phyloP scores from a whole-genome alignment of 2,329 filamentous ascomycete species.

The Fusarium citri region DNA sequence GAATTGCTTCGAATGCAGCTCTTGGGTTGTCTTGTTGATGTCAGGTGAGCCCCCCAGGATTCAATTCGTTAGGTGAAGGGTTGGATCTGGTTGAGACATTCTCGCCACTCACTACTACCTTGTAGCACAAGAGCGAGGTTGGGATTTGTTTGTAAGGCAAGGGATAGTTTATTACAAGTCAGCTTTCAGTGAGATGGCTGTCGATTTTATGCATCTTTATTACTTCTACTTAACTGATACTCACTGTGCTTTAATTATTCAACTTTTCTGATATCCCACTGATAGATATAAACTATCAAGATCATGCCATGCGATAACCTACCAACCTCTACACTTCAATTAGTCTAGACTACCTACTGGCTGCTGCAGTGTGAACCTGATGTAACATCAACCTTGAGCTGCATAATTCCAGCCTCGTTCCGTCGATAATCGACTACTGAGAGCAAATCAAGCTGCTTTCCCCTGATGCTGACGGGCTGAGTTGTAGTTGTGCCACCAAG shows the following conservation, averaged over 20 bases:
- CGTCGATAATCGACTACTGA: background rate
- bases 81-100: constrained; percentile 16
- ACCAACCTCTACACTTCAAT: background rate
- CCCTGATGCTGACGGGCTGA: constrained; percentile 2
- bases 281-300: background rate
- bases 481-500: constrained; percentile 1
- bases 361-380: constrained; percentile 3
- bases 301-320: background rate
- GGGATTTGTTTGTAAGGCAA: background rate
- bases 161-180: background rate
- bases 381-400: constrained; percentile 19
- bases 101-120: constrained; percentile 1
- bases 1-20: constrained; percentile 22
- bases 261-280: background rate
- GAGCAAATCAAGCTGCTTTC: constrained; percentile 10
- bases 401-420: constrained; percentile 14
- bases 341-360: background rate
- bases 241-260: background rate
- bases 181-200: background rate
- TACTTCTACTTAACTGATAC: background rate
- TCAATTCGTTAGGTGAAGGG: constrained; percentile 2
- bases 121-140: background rate
- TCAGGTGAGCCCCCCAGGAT: constrained; percentile 8
- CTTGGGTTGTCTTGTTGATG: constrained; percentile 4
- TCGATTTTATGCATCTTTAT: background rate